Conservation (phyloP, 2,329 filamentous ascomycete genomes). For the Scedosporium aurantiacum region DNA sequence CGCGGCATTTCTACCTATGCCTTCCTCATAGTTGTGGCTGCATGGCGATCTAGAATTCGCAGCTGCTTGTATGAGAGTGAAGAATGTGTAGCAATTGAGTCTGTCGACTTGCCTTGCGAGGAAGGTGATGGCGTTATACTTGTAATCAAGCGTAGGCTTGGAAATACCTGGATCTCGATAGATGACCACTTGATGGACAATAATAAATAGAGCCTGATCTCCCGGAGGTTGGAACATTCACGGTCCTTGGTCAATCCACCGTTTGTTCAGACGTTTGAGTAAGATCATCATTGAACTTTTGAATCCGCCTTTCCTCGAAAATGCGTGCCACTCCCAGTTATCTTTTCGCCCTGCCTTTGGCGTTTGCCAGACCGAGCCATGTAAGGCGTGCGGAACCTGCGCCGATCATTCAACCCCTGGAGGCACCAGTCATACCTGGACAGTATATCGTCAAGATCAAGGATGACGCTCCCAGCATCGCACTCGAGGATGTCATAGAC, state of each 20-base stretch:
- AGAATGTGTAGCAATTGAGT: neutral
- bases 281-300: neutral
- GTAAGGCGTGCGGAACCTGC: conserved; percentile 10
- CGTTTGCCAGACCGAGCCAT: conserved; percentile 9
- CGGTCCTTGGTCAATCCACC: neutral
- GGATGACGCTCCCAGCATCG: conserved; percentile 17
- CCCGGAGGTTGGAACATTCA: too few species aligned
- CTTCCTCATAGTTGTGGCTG: neutral
- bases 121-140: too few species aligned
- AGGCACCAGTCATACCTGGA: conserved; percentile 18
- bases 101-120: too few species aligned
- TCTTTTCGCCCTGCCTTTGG: conserved; percentile 14
- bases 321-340: conserved; percentile 18
- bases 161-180: too few species aligned
- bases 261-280: neutral
- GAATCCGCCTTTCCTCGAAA: conserved; percentile 5
- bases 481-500: conserved; percentile 20
- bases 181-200: too few species aligned
- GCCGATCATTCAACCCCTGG: conserved; percentile 7
- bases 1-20: neutral
- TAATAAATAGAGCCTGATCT: too few species aligned
- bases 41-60: neutral
- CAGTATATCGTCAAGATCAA: conserved; percentile 36
- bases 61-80: neutral
- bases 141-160: too few species aligned